phyloP scores from a whole-genome alignment of 176 grass and related monocot species.

The Avena atlantica region DNA sequence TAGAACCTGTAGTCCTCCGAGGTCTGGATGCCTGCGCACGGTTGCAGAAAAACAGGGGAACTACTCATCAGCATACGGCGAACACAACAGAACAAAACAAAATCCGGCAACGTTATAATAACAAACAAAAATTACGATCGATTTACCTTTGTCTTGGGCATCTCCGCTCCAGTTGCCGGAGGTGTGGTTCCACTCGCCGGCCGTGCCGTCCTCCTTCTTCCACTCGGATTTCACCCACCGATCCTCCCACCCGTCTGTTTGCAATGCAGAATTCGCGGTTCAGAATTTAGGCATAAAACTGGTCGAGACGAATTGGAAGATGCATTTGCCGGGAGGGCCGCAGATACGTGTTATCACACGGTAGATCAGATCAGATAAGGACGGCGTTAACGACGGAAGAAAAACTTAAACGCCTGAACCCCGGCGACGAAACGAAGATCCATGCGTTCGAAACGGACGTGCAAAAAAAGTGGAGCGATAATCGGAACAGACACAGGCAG shows the following conservation, averaged over 20 bases:
- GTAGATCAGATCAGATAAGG: background rate
- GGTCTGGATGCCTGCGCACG: slow-evolving; percentile 80
- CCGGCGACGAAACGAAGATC: background rate
- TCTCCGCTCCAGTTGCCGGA: slow-evolving; percentile 87
- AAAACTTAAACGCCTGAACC: slow-evolving; percentile 36
- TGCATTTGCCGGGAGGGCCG: background rate
- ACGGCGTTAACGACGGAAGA: background rate
- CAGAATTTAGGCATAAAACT: background rate
- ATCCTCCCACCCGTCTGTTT: slow-evolving; percentile 69
- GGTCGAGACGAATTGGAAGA: background rate
- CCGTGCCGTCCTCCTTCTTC: slow-evolving; percentile 84
- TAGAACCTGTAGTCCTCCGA: slow-evolving; percentile 96
- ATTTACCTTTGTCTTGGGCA: slow-evolving; percentile 74
- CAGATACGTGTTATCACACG: background rate
- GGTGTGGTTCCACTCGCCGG: slow-evolving; percentile 80
- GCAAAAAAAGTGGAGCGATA: too few relatives aligned
- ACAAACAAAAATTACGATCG: background rate
- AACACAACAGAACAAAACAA: background rate
- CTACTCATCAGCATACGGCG: background rate
- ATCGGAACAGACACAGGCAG: too few relatives aligned
- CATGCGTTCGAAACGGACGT: background rate
- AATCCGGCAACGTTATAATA: background rate
- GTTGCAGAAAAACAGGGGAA: background rate
- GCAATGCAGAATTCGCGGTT: background rate
- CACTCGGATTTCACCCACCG: slow-evolving; percentile 88